phyloP scores from a whole-genome alignment of 2,329 filamentous ascomycete species.

The Epichloe glyceriae region DNA sequence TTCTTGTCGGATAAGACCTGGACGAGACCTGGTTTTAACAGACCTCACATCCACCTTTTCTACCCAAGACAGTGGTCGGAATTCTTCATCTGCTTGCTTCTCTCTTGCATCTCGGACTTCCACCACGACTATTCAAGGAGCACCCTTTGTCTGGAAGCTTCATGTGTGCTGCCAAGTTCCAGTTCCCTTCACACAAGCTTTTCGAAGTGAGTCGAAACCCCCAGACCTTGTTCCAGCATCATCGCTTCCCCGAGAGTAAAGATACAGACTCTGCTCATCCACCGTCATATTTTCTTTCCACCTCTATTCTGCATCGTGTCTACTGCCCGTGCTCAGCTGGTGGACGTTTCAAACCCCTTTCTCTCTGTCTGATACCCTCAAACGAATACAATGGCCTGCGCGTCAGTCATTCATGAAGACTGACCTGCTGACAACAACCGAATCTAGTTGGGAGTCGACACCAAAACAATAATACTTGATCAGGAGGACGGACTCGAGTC shows the following conservation, averaged over 20 bases:
- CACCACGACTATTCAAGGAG: slow-evolving; percentile 12
- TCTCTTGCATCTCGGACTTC: slow-evolving; percentile 23
- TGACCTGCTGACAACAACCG: background rate
- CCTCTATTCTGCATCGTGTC: background rate
- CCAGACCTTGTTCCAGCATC: slow-evolving; percentile 19
- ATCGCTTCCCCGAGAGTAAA: background rate
- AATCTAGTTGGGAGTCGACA: slow-evolving; percentile 36
- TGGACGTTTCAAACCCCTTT: slow-evolving; percentile 12
- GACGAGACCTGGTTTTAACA: slow-evolving; percentile 25
- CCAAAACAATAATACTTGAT: slow-evolving; percentile 42
- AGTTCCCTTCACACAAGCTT: slow-evolving; percentile 42
- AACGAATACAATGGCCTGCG: background rate
- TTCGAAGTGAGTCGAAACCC: slow-evolving; percentile 41
- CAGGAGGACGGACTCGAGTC: slow-evolving; percentile 44
- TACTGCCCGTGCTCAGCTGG: slow-evolving; percentile 1
- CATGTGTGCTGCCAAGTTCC: slow-evolving; percentile 47
- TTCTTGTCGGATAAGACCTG: slow-evolving; percentile 23
- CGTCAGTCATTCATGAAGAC: background rate
- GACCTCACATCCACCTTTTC: slow-evolving; percentile 16
- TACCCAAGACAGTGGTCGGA: slow-evolving; percentile 26
- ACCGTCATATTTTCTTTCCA: background rate
- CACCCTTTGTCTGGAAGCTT: slow-evolving; percentile 27
- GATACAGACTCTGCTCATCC: background rate
- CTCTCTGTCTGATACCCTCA: background rate
- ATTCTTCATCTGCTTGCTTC: slow-evolving; percentile 19